Percentiles rank a stretch among this genome's conserved stretches.
Conservation (phyloP, 768 basidiomycete species). For the Termitomyces sp. region DNA sequence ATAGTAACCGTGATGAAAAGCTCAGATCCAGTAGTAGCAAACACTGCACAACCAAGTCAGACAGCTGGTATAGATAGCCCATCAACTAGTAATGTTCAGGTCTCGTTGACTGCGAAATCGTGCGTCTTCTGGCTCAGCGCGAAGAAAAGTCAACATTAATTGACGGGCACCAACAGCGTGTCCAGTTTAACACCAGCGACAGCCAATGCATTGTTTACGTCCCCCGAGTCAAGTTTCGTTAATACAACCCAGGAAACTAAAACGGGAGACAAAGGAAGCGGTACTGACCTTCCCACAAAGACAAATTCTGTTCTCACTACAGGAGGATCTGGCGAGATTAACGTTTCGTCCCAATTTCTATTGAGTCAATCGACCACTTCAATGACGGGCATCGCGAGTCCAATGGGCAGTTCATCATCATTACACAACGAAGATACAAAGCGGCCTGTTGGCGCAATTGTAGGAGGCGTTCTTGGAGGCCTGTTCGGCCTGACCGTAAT, state of each 20-base stretch:
- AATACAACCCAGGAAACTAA: not conserved
- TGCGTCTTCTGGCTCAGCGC: not conserved
- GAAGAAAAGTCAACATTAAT: not conserved
- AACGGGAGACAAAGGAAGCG: not conserved
- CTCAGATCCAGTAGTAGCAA: not conserved
- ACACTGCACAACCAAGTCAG: too few species aligned
- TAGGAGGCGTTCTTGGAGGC: slow-evolving; percentile 6
- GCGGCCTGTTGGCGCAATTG: not conserved
- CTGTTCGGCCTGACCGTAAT: not conserved
- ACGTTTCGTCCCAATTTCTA: not conserved
- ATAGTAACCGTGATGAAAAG: not conserved
- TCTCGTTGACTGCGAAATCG: not conserved
- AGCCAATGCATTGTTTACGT: too few species aligned
- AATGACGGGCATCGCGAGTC: not conserved
- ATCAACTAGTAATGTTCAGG: too few species aligned
- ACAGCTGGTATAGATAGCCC: too few species aligned
- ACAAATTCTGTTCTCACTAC: too few species aligned
- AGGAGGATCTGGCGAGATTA: not conserved
- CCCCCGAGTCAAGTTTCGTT: not conserved
- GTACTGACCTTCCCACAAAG: too few species aligned
- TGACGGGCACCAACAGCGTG: not conserved
- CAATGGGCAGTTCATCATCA: not conserved
- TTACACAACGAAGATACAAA: not conserved
- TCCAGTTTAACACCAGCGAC: not conserved
- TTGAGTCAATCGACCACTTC: not conserved